phyloP scores from a whole-genome alignment of 169 alveolate species.

The Besnoitia besnoiti region DNA sequence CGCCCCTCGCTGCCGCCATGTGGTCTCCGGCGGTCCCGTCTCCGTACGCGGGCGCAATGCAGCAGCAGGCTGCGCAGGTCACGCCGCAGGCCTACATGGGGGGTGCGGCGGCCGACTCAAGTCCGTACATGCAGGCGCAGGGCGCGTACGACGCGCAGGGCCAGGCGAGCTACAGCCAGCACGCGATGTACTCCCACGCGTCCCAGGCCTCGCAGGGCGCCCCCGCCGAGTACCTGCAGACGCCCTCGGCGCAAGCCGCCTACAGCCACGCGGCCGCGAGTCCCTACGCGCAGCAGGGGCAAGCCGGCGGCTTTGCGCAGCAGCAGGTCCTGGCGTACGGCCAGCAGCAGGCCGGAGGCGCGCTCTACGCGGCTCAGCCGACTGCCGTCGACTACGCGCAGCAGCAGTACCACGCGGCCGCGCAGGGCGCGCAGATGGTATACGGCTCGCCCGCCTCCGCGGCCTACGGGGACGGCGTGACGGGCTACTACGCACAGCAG shows the following conservation, averaged over 20 bases:
- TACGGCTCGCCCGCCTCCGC: background rate
- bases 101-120: background rate
- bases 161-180: background rate
- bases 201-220: no score
- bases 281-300: background rate
- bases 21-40: background rate
- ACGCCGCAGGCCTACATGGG: background rate
- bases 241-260: background rate
- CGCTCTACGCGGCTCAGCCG: background rate
- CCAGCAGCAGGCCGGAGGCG: background rate
- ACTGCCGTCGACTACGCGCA: background rate
- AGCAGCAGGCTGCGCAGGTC: background rate
- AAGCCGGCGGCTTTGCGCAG: background rate
- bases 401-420: background rate
- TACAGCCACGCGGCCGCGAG: background rate
- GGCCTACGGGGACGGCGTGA: background rate
- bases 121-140: background rate
- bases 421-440: background rate
- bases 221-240: background rate
- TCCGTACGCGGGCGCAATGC: background rate
- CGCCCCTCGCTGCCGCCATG: background rate
- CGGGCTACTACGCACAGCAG: background rate
- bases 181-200: background rate
- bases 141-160: no score
- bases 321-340: background rate